Evolutionary conservation across 2,329 filamentous ascomycete genomes (phyloP).

Genomic region (Phialophora macrospora): DNA sequence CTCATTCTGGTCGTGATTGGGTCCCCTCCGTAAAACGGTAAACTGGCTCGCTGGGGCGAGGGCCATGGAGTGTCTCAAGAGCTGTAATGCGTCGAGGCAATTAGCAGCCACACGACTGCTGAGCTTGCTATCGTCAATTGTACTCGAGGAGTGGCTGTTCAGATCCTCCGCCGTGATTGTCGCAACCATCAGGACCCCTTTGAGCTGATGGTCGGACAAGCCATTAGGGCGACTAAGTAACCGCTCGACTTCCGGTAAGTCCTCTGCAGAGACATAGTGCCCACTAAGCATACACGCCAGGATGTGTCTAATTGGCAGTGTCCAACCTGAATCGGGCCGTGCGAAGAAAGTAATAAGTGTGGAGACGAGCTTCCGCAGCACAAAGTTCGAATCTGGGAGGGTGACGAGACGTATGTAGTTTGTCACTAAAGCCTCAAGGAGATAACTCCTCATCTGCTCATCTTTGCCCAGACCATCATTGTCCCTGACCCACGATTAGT

Average conservation of each 20-base stretch:
- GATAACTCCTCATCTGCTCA: constrained; percentile 41
- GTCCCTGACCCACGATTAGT: constrained; percentile 26
- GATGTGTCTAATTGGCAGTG: constrained; percentile 38
- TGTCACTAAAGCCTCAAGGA: constrained; percentile 50
- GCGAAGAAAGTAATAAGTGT: constrained; percentile 53
- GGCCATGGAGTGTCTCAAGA: constrained; percentile 27
- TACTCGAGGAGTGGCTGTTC: constrained; percentile 17
- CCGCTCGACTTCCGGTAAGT: constrained; percentile 47
- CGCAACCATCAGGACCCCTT: constrained; percentile 35
- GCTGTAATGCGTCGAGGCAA: constrained; percentile 31
- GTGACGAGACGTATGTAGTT: constrained; percentile 51
- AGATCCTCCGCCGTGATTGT: constrained; percentile 48
- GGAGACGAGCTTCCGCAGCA: constrained; percentile 55
- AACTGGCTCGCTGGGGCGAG: not conserved
- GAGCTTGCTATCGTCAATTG: constrained; percentile 21
- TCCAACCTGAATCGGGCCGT: constrained; percentile 48
- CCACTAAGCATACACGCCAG: constrained; percentile 47
- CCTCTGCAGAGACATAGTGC: constrained; percentile 45
- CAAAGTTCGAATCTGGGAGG: constrained; percentile 46
- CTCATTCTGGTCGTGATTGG: not conserved
- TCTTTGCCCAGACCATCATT: constrained; percentile 44
- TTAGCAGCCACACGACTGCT: constrained; percentile 27
- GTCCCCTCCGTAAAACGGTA: too few species aligned
- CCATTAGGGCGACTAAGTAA: constrained; percentile 36
- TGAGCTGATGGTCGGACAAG: constrained; percentile 29